Conservation (phyloP, 176 grass and related monocot genomes). For the Elaeis guineensis region DNA sequence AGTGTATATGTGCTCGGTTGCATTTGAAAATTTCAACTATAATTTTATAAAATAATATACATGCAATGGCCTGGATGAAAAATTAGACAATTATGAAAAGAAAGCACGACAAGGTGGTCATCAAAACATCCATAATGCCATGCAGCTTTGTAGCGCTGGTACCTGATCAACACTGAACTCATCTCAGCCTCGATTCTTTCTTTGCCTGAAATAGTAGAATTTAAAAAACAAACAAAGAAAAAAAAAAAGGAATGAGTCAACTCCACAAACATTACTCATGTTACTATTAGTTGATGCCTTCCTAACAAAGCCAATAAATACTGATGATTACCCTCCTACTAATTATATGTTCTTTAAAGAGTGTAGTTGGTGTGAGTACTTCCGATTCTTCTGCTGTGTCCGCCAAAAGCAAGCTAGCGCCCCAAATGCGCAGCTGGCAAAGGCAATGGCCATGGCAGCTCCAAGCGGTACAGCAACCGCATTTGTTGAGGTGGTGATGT, state of each 20-base stretch:
- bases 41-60: too few relatives aligned
- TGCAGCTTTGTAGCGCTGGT: too few relatives aligned
- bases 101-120: background rate
- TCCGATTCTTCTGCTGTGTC: conserved; percentile 96
- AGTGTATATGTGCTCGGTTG: too few relatives aligned
- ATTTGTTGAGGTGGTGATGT: conserved; percentile 25
- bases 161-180: too few relatives aligned
- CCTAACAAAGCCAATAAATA: conserved; percentile 38
- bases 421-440: conserved; percentile 81
- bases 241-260: conserved; percentile 25
- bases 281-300: conserved; percentile 20
- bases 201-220: conserved; percentile 63
- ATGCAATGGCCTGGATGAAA: too few relatives aligned
- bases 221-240: conserved; percentile 24
- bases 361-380: conserved; percentile 89
- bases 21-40: too few relatives aligned
- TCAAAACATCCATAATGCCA: background rate
- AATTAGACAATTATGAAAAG: too few relatives aligned
- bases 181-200: conserved; percentile 85
- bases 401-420: conserved; percentile 93
- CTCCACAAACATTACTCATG: conserved; percentile 25
- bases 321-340: conserved; percentile 26
- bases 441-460: conserved; percentile 71
- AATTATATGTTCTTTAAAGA: conserved; percentile 99
- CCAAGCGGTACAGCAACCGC: conserved; percentile 56